Evolutionary conservation across 345 rosid species (phyloP).

Genomic region (Lagerstroemia speciosa): DNA sequence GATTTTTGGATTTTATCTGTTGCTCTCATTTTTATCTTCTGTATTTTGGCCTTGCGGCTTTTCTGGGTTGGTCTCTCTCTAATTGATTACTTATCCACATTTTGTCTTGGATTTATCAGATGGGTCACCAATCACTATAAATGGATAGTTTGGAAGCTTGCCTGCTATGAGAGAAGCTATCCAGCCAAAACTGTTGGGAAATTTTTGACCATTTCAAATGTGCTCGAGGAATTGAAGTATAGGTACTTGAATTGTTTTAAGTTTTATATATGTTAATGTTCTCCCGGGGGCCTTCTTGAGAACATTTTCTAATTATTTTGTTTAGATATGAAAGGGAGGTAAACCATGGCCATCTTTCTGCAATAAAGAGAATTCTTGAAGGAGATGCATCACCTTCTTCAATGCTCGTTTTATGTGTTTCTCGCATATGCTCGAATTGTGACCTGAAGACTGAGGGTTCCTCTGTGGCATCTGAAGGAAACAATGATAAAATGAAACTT

Average conservation of each 20-base stretch:
- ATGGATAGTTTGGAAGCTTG: slow-evolving; percentile 96
- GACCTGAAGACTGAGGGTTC: slow-evolving; percentile 24
- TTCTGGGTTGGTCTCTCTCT: background rate
- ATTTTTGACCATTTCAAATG: slow-evolving; percentile 64
- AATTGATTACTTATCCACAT: background rate
- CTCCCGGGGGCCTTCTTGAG: slow-evolving; percentile 12
- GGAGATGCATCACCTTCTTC: slow-evolving; percentile 74
- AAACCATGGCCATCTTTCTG: slow-evolving; percentile 83
- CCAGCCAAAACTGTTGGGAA: slow-evolving; percentile 46
- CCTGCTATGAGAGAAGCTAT: slow-evolving; percentile 59
- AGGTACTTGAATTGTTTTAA: slow-evolving; percentile 38
- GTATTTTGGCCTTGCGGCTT: background rate
- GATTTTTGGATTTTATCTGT: background rate
- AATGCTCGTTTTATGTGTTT: slow-evolving; percentile 69
- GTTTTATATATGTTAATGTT: slow-evolving; percentile 8
- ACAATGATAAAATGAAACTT: slow-evolving; percentile 36
- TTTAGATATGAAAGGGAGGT: slow-evolving; percentile 87
- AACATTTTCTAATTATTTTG: slow-evolving; percentile 12
- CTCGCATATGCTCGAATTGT: slow-evolving; percentile 34
- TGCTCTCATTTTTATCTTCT: background rate
- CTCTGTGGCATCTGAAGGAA: slow-evolving; percentile 22
- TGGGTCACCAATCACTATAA: slow-evolving; percentile 86
- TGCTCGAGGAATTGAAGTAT: slow-evolving; percentile 87
- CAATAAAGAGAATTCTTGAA: slow-evolving; percentile 76
- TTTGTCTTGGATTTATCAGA: slow-evolving; percentile 28